phyloP scores from a whole-genome alignment of 345 rosid genomes.

The Ricinus communis region DNA sequence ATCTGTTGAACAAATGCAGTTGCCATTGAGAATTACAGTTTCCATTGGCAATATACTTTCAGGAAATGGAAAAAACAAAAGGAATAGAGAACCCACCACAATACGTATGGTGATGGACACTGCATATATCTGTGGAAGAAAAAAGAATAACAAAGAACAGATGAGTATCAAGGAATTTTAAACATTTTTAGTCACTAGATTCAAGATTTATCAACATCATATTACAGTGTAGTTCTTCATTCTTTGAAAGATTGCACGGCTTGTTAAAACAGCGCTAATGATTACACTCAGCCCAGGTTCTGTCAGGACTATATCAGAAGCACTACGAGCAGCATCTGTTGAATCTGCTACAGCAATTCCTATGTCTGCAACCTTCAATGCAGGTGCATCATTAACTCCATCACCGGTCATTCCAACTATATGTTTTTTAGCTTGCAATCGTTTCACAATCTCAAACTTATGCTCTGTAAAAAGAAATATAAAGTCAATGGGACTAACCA shows the following conservation, averaged over 20 bases:
- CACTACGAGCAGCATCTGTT: constrained; percentile 89
- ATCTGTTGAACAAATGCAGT: constrained; percentile 36
- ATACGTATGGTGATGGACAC: constrained; percentile 90
- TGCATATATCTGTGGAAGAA: constrained; percentile 59
- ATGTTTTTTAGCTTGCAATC: constrained; percentile 72
- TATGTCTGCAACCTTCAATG: constrained; percentile 80
- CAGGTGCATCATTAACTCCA: constrained; percentile 94
- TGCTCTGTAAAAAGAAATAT: constrained; percentile 54
- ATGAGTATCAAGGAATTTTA: not conserved
- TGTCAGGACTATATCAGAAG: constrained; percentile 88
- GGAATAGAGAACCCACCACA: constrained; percentile 43
- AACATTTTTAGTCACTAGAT: not conserved
- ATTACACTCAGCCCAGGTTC: constrained; percentile 93
- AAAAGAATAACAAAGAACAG: not conserved
- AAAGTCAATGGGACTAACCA: constrained; percentile 4
- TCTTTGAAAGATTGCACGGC: constrained; percentile 92
- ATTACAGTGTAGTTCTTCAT: constrained; percentile 90
- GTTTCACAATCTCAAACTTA: constrained; percentile 80
- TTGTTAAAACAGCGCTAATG: constrained; percentile 86
- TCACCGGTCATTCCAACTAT: constrained; percentile 97
- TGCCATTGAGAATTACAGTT: not conserved
- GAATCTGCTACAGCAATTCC: constrained; percentile 95
- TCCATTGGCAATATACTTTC: not conserved
- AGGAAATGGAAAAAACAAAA: not conserved
- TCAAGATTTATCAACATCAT: not conserved